Conservation (phyloP, 495 filamentous ascomycete genomes). For the Tetracladium setigerum region DNA sequence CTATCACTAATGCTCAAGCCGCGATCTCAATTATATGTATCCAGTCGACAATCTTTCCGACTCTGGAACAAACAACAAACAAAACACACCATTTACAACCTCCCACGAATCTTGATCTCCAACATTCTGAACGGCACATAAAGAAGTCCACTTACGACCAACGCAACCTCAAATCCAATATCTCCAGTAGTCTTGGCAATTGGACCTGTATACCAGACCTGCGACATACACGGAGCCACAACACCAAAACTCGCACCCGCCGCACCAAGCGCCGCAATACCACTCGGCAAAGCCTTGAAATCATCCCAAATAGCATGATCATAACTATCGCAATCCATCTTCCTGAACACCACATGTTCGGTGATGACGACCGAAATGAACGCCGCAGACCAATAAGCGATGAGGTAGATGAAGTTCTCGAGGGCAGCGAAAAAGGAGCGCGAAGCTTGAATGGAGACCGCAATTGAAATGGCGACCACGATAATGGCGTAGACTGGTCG, state of each 20-base stretch:
- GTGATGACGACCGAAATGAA: constrained; percentile 47
- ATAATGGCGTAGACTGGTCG: constrained; percentile 36
- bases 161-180: constrained; percentile 51
- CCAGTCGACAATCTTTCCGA: too few relatives aligned
- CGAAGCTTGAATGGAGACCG: constrained; percentile 30
- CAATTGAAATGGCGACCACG: constrained; percentile 29
- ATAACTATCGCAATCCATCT: constrained; percentile 30
- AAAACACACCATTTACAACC: too few relatives aligned
- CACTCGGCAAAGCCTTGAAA: constrained; percentile 32
- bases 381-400: constrained; percentile 50
- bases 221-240: constrained; percentile 43
- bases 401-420: constrained; percentile 47
- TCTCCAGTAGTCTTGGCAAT: constrained; percentile 44
- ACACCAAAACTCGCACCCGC: constrained; percentile 37
- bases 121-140: constrained; percentile 36
- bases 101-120: constrained; percentile 25
- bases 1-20: too few relatives aligned
- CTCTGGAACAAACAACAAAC: not conserved
- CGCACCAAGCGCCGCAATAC: constrained; percentile 42
- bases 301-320: constrained; percentile 42
- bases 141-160: constrained; percentile 37
- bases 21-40: too few relatives aligned
- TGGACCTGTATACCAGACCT: constrained; percentile 38
- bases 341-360: constrained; percentile 57
- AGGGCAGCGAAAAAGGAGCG: constrained; percentile 32